phyloP scores from a whole-genome alignment of 768 basidiomycete genomes.

The Cubamyces lactineus region DNA sequence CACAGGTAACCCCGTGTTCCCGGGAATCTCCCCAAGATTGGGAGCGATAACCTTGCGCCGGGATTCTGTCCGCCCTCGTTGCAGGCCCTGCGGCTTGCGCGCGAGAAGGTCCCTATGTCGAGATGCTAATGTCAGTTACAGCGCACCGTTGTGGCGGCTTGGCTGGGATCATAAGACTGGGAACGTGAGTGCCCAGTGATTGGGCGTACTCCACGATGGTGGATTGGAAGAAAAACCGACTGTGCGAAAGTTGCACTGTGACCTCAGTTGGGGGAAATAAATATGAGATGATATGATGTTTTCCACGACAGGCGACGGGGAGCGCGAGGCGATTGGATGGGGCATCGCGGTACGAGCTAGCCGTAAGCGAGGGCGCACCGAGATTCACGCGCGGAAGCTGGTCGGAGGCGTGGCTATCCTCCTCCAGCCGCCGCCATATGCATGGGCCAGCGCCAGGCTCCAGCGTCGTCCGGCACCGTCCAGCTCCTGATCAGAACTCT shows the following conservation, averaged over 20 bases:
- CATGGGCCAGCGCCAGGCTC: too few relatives aligned
- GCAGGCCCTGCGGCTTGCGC: neutral
- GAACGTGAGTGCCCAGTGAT: neutral
- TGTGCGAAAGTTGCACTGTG: constrained; percentile 11
- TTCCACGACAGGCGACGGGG: constrained; percentile 11
- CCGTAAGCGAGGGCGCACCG: constrained; percentile 23
- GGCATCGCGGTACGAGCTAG: constrained; percentile 4
- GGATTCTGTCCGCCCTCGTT: constrained; percentile 1
- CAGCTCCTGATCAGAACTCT: constrained; percentile 13
- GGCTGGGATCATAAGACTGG: constrained; percentile 6
- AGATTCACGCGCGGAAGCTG: constrained; percentile 25
- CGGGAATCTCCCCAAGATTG: constrained; percentile 23
- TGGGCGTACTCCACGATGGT: neutral
- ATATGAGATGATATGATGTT: constrained; percentile 15
- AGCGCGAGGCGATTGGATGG: constrained; percentile 19
- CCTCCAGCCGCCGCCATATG: constrained; percentile 6
- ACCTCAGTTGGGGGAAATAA: constrained; percentile 2
- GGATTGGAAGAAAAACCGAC: constrained; percentile 5
- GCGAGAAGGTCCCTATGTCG: neutral
- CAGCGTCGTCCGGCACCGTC: constrained; percentile 9
- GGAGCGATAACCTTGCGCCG: constrained; percentile 14
- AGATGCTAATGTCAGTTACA: neutral
- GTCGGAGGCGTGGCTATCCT: constrained; percentile 21
- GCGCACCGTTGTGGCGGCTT: constrained; percentile 10
- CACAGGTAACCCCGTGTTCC: constrained; percentile 6